phyloP scores from a whole-genome alignment of 2,329 filamentous ascomycete genomes.

The Phaeophleospora eucalypticola region DNA sequence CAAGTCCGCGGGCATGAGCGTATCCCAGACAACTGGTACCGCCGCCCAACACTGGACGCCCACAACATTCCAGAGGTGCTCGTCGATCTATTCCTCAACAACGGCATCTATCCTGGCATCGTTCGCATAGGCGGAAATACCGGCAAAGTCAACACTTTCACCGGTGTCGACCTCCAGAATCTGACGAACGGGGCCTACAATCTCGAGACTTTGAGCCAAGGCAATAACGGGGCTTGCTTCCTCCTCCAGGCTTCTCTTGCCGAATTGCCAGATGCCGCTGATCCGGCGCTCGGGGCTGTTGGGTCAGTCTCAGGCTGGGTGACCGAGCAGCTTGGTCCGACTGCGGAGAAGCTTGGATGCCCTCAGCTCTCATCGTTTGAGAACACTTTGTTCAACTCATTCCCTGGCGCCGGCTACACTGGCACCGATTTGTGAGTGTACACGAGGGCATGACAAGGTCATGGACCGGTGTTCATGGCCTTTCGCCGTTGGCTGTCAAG shows the following conservation, averaged over 20 bases:
- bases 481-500: no score
- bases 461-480: no score
- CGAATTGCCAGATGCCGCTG: slow-evolving; percentile 1
- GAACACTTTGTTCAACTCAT: slow-evolving; percentile 2
- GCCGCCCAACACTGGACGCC: slow-evolving; percentile 9
- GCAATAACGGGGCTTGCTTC: slow-evolving; percentile 10
- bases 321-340: slow-evolving; percentile 1
- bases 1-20: slow-evolving; percentile 25
- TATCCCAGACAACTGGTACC: slow-evolving; percentile 29
- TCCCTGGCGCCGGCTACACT: slow-evolving; percentile 5
- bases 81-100: slow-evolving; percentile 10
- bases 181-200: slow-evolving; percentile 43
- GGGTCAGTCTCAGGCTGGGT: slow-evolving; percentile 1
- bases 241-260: slow-evolving; percentile 2
- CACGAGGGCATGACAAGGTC: no score
- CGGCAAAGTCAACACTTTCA: slow-evolving; percentile 34
- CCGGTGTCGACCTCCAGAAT: slow-evolving; percentile 32
- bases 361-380: slow-evolving; percentile 5
- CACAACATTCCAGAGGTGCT: slow-evolving; percentile 17
- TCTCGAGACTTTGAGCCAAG: slow-evolving; percentile 10
- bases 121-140: slow-evolving; percentile 37
- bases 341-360: slow-evolving; percentile 1
- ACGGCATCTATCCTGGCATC: slow-evolving; percentile 23
- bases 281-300: neutral
- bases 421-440: no score